Evolutionary conservation across 768 basidiomycete species (phyloP), one percentile per base, ranked within the genome.

Genomic region (Fibroporia radiculosa): DNA sequence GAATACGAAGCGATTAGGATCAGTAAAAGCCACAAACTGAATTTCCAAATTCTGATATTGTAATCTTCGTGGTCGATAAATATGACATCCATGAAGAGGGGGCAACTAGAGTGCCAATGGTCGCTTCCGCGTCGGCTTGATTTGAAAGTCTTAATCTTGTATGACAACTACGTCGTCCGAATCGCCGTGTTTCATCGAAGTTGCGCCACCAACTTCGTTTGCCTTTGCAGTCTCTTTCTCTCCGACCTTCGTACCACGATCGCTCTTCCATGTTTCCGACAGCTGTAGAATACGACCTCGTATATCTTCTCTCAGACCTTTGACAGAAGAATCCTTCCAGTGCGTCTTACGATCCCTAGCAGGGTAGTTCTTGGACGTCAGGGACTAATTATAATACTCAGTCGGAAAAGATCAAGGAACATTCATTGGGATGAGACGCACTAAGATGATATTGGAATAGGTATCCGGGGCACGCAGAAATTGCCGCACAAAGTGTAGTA

Each of bases 401-500:
- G 20, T 45, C 33, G 16, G 27, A 40, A 38, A 28, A 27, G 42
- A 46, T 24, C 20, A 33, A 24, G 58, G 65, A 24, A 40, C 27
- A 19, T 25, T 16, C 12, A 7, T 25, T 16, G 23, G 16, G 1
- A 1, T 22, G n/a, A n/a, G 54, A 73, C 73, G 48, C 45, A 64
- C 62, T 33, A 70, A 57, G 37, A 89, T 82, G 25, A 72, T 62
- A 7, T 68, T 51, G 42, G 70, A 66, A 46, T 81, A 77, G 14
- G 64, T 57, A 0, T 61, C 56, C 0, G 90, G 84, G 42, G 84
- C 65, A 6, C 58, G 64, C 62, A 96, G 76, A 57, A 98, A 88
- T 0, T 76, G 78, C 53, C 80, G 69, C 6, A 82, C 85, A 40
- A 90, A 90, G 57, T 98, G 92, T 10, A 98, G 68, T 11, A 98